A percentile compares a stretch with the other conserved stretches of the same genome.
phyloP scores from a whole-genome alignment of 345 rosid genomes.

The Populus alba region DNA sequence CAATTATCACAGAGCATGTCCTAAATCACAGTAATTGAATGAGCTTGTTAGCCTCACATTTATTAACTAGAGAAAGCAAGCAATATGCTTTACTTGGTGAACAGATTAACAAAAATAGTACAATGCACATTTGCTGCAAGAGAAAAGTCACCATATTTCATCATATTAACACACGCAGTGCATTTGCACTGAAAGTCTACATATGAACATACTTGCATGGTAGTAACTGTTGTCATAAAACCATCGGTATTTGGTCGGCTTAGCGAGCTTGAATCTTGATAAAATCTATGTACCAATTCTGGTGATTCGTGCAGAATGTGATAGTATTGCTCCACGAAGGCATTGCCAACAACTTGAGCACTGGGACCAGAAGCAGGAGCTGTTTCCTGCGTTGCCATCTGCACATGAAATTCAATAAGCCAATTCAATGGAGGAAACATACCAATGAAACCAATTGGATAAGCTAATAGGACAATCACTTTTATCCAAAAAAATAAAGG shows the following conservation, averaged over 20 bases:
- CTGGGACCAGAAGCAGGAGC: slow-evolving; percentile 40
- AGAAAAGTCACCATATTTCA: not conserved
- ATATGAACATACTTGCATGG: slow-evolving; percentile 46
- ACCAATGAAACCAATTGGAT: not conserved
- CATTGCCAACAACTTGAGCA: slow-evolving; percentile 47
- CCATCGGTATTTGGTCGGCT: slow-evolving; percentile 53
- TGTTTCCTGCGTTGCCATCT: slow-evolving; percentile 66
- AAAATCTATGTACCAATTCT: slow-evolving; percentile 45
- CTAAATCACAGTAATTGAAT: not conserved
- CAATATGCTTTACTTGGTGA: not conserved
- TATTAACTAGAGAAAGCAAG: not conserved
- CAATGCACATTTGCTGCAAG: not conserved
- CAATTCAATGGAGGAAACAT: not conserved
- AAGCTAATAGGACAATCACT: not conserved
- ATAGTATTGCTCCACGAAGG: slow-evolving; percentile 60
- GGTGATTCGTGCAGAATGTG: slow-evolving; percentile 42
- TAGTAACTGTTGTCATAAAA: slow-evolving; percentile 42
- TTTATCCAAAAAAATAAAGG: no score
- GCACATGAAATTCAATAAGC: not conserved
- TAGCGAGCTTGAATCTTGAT: slow-evolving; percentile 51
- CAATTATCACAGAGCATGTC: not conserved
- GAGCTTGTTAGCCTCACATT: not conserved
- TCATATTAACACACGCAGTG: not conserved
- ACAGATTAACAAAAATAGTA: no score
- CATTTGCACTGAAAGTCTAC: not conserved